Evolutionary conservation across 306 rosid species (phyloP).

Genomic region (Acacia melanoxylon): DNA sequence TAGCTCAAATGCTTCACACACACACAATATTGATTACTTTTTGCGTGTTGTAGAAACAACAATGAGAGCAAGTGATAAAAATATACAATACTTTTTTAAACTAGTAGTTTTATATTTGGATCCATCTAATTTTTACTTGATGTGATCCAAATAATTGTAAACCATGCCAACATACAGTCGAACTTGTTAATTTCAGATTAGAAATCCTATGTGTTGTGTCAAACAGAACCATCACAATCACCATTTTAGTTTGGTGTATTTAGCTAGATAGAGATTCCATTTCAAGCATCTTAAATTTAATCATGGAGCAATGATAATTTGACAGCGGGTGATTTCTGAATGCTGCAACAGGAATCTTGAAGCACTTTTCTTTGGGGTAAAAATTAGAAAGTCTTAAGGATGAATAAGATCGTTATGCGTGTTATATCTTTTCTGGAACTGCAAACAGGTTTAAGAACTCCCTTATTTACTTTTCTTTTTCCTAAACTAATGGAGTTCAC

Average conservation of each 20-base stretch:
- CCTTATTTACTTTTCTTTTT: too few relatives aligned
- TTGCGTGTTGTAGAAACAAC: background rate
- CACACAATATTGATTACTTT: background rate
- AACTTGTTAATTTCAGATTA: background rate
- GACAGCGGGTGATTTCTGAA: background rate
- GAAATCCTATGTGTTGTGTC: background rate
- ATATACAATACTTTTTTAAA: background rate
- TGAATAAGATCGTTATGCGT: background rate
- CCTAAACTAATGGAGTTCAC: background rate
- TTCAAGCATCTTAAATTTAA: constrained; percentile 8
- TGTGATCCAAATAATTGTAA: background rate
- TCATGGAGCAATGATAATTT: constrained; percentile 3
- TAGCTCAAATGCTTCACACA: background rate
- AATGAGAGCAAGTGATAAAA: background rate
- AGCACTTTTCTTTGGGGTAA: background rate
- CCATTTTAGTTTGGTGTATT: background rate
- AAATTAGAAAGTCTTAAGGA: too few relatives aligned
- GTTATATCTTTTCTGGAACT: background rate
- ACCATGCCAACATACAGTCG: background rate
- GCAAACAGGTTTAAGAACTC: background rate
- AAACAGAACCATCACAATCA: background rate
- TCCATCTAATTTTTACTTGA: background rate
- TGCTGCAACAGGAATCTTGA: constrained; percentile 16
- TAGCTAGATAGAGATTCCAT: background rate
- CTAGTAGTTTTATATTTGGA: background rate